Base-by-base conservation (phyloP, 2,329 filamentous ascomycete species). In the Fonsecaea nubica region DNA sequence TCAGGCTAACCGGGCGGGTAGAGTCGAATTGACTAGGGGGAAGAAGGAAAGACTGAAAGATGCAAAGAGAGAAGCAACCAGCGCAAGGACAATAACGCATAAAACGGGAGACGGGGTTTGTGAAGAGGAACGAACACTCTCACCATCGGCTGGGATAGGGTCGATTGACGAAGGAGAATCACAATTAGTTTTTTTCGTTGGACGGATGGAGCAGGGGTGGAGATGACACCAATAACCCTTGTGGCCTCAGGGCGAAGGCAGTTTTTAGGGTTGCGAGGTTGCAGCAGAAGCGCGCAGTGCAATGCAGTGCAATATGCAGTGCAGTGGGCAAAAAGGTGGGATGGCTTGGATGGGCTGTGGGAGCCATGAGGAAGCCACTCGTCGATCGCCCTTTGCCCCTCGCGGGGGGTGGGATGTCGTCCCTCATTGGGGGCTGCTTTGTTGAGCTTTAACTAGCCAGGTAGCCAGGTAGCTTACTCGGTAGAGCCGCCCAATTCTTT, bases 81-180 rank as follows among this genome's bases (percentile, higher is more conserved):
- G 25, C 35, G 10, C 58, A 60, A 50, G n/a, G 25, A 52, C 58
- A 53, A 53, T 7, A 61, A 33, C 25, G 33, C 58, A 61, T 40
- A 61, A 32, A 52, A 54, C 53, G 12, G 58, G 45, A 45, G 58
- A 61, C 58, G 58, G 50, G 7, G 45, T 54, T 32, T 25, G 58
- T 59, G 40, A 50, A 50, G 25, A 50, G 13, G 30, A 25, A 45
- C 13, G 40, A 35, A 59, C 40, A 32, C 40, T 45, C 35, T 7
- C 35, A n/a, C 18, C 40, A 59, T 59, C 57, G 57, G 57, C 40
- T 25, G 57, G 57, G 38, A 59, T 59, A 59, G 55, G 55, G 35
- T 58, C 57, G 57, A 59, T 48, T 42, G 57, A 33, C 38, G 55
- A 58, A 40, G 35, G 25, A 40, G 55, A 18, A 33, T 59, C 21